These are phyloP conservation scores for Esteya vermicola DNA, from an alignment of 2,329 filamentous ascomycete genomes.

Conservation along the genomic window DNA sequence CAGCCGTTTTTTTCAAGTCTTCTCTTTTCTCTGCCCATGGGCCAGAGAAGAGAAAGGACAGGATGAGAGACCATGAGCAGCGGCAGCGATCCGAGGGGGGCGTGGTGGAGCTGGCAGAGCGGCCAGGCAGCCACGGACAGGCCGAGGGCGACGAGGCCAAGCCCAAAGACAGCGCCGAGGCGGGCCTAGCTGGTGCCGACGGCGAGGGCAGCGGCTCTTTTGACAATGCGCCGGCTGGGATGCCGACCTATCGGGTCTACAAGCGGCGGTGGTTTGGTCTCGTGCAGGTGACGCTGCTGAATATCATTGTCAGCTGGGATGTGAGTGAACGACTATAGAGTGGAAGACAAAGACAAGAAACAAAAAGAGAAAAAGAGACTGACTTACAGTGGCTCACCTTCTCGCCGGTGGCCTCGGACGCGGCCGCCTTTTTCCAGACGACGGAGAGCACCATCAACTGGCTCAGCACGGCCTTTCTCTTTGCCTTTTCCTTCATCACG, in stretches of 20 bases:
- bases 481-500: constrained; percentile 62
- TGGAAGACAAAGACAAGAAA: no score
- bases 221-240: neutral
- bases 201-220: constrained; percentile 1
- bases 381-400: constrained; percentile 74
- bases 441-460: constrained; percentile 74
- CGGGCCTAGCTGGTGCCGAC: neutral
- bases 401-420: constrained; percentile 62
- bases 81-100: neutral
- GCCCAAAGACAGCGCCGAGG: neutral
- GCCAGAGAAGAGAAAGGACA: no score
- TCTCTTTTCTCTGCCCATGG: no score
- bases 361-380: no score
- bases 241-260: constrained; percentile 34
- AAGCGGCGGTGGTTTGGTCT: constrained; percentile 84
- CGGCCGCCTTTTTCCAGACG: constrained; percentile 63
- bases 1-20: no score
- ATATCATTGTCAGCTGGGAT: constrained; percentile 91
- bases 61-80: no score
- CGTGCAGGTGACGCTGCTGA: constrained; percentile 69
- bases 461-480: constrained; percentile 78
- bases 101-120: neutral
- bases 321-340: no score
- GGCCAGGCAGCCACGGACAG: neutral
- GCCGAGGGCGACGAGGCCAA: neutral